These are phyloP conservation scores for Chlamydomonas schloesseri DNA, from an alignment of 139 green algal genomes.

Conservation along the genomic window DNA sequence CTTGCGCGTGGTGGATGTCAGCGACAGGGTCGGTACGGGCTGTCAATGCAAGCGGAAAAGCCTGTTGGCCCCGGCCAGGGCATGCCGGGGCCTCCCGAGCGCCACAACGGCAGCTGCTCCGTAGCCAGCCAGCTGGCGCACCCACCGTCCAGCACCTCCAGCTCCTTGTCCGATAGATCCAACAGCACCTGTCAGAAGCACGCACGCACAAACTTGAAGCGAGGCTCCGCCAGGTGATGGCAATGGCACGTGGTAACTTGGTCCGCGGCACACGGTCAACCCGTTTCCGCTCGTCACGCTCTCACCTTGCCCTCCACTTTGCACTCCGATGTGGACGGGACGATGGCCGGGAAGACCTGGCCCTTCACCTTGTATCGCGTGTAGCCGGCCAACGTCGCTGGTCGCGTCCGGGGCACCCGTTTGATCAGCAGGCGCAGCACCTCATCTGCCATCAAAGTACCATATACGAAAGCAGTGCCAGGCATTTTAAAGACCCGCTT, in stretches of 20 bases:
- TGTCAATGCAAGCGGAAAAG: no score
- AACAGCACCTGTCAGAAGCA: conserved; percentile 70
- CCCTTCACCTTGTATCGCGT: conserved; percentile 67
- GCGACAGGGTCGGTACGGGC: no score
- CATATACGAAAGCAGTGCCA: conserved; percentile 43
- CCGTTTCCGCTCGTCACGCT: no score
- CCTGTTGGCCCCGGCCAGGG: no score
- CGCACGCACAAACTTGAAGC: no score
- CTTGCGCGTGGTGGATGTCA: no score
- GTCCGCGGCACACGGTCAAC: no score
- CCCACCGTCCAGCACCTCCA: conserved; percentile 75
- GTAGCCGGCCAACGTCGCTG: conserved; percentile 70
- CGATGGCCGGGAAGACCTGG: conserved; percentile 75
- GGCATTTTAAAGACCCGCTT: not conserved
- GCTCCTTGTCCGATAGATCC: conserved; percentile 67
- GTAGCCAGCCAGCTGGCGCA: not conserved
- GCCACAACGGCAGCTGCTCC: no score
- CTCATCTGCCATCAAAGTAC: conserved; percentile 59
- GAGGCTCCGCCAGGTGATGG: no score
- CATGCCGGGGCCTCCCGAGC: no score
- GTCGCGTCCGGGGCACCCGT: conserved; percentile 51
- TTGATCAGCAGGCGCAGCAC: conserved; percentile 71
- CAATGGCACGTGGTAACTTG: not conserved
- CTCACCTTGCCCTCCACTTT: conserved; percentile 60
- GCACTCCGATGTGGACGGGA: conserved; percentile 26